Base-by-base conservation (phyloP, 2,329 filamentous ascomycete species). In the Stachybotrys echinatus region DNA sequence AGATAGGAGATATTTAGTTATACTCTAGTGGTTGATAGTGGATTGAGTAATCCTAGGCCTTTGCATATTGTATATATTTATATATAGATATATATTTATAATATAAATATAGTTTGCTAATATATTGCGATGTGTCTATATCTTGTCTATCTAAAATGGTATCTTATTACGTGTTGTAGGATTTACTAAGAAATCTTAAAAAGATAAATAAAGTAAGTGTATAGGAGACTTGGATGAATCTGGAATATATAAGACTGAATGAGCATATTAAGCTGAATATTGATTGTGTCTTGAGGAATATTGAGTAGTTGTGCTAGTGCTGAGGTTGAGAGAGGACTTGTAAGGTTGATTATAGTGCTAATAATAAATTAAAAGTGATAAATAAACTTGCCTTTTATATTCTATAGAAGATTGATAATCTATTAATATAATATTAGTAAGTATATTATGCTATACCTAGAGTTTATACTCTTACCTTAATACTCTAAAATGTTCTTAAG, bases 241-340 rank as follows among this genome's bases (percentile, higher is more conserved):
- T 2, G 67, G 65, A 3, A 72, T 50, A 23, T 55, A 52, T 0
- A 73, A 45, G 6, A 72, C 61, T 0, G 68, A 67, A 50, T 70
- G 64, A 72, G 62, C 4, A 54, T 34, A 12, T 62, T 49, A 8
- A 68, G 52, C 10, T 48, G 55, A 10, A 46, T 20, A 10, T 55
- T 45, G 7, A 71, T 49, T 6, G 6, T 47, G 2, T 49, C 42
- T 14, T 45, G 21, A 3, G 46, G 6, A 8, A 64, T 47, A 2
- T 43, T 48, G 14, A 70, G 60, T 5, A 72, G 56, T 8, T 23
- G 17, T 1, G 59, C 48, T 0, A 72, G 55, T 6, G 61, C 55
- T 4, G 19, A 12, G 4, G 54, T 27, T 1, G 66, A 61, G 21
- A 71, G 61, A n/a, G 69, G 66, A 3, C 53, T 52, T 8, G 56